phyloP scores from a whole-genome alignment of 441 rosid genomes.

The Francoa sonchifolia region DNA sequence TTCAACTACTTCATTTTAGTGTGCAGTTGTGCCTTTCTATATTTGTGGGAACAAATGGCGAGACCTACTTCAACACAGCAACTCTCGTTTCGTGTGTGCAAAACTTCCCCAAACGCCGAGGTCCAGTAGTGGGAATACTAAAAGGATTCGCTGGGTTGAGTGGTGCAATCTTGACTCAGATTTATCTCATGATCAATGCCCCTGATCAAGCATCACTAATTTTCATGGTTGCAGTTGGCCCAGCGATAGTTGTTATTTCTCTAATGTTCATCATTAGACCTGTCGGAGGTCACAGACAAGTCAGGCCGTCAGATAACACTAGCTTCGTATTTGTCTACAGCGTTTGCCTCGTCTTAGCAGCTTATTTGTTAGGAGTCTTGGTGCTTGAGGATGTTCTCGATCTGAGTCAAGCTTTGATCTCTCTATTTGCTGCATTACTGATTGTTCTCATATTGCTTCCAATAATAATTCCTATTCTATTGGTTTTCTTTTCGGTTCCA shows the following conservation, averaged over 20 bases:
- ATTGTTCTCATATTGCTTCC: constrained; percentile 32
- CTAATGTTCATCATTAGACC: constrained; percentile 44
- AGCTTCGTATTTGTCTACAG: constrained; percentile 32
- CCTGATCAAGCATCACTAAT: constrained; percentile 34
- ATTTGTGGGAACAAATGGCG: constrained; percentile 54
- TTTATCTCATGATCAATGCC: constrained; percentile 31
- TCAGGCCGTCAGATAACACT: constrained; percentile 24
- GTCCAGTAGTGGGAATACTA: constrained; percentile 53
- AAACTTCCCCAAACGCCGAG: constrained; percentile 49
- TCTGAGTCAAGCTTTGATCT: constrained; percentile 25
- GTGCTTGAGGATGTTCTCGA: constrained; percentile 33
- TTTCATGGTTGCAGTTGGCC: constrained; percentile 45
- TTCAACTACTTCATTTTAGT: neutral
- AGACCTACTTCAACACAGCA: constrained; percentile 53
- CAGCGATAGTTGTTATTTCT: constrained; percentile 33
- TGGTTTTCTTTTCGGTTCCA: constrained; percentile 21
- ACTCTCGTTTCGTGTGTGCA: constrained; percentile 50
- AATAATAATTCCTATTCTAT: constrained; percentile 25
- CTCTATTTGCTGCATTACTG: constrained; percentile 21
- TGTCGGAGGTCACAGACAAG: constrained; percentile 27
- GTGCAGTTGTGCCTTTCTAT: constrained; percentile 41
- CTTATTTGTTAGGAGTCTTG: constrained; percentile 36
- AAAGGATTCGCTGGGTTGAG: constrained; percentile 60
- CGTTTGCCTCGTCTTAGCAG: constrained; percentile 38
- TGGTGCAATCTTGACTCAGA: constrained; percentile 51